phyloP scores from a whole-genome alignment of 169 alveolate species.

The Sarcocystis neurona region DNA sequence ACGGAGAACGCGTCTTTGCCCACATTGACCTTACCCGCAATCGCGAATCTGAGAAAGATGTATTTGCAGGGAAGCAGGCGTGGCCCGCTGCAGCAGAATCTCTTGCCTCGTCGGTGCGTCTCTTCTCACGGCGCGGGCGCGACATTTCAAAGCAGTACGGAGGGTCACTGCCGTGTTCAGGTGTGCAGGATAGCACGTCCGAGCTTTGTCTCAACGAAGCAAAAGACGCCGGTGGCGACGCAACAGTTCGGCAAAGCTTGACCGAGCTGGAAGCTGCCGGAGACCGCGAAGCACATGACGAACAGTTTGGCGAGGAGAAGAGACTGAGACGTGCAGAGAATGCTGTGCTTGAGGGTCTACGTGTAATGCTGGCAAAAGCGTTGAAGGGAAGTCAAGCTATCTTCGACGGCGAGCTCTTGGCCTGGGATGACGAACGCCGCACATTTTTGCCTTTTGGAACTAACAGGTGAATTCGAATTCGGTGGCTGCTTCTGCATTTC shows the following conservation, averaged over 20 bases:
- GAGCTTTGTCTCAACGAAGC: too few relatives aligned
- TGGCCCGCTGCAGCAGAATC: too few relatives aligned
- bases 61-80: too few relatives aligned
- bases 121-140: conserved; percentile 1
- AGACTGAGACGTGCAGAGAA: not conserved
- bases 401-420: conserved; percentile 41
- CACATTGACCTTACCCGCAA: conserved; percentile 9
- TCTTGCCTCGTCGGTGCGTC: not conserved
- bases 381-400: conserved; percentile 25
- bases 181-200: too few relatives aligned
- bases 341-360: not conserved
- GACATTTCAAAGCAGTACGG: not conserved
- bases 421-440: conserved; percentile 36
- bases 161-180: too few relatives aligned
- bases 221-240: not conserved
- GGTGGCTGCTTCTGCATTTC: too few relatives aligned
- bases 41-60: too few relatives aligned
- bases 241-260: too few relatives aligned
- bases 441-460: conserved; percentile 35
- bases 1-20: conserved; percentile 37
- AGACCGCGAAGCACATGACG: too few relatives aligned
- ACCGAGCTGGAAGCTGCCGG: too few relatives aligned
- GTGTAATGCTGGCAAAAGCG: not conserved
- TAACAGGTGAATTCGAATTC: conserved; percentile 27
- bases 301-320: not conserved